Percentiles rank a stretch among this genome's conserved stretches.
Conservation (phyloP, 78 protist genomes). For the Carpediemonas membranifera region DNA sequence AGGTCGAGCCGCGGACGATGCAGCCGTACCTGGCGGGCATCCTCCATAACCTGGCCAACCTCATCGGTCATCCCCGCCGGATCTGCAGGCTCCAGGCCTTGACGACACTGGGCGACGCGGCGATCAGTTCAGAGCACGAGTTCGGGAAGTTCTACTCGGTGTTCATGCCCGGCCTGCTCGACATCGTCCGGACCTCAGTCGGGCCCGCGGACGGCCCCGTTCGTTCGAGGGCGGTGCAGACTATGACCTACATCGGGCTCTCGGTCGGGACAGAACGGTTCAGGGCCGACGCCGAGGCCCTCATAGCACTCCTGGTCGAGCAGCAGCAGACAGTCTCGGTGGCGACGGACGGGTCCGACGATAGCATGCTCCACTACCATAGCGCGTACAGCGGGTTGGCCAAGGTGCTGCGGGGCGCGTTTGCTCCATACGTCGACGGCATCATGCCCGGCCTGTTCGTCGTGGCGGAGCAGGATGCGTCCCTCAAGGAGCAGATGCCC, state of each 20-base stretch:
- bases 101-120: conserved; percentile 35
- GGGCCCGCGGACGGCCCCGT: conserved; percentile 9
- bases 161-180: conserved; percentile 56
- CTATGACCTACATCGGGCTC: conserved; percentile 65
- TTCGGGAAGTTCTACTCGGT: conserved; percentile 45
- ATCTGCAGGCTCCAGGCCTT: conserved; percentile 28
- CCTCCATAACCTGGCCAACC: not conserved
- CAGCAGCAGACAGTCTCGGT: too few species aligned
- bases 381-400: conserved; percentile 63
- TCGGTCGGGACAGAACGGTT: conserved; percentile 72
- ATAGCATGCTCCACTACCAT: conserved; percentile 66
- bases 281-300: conserved; percentile 31
- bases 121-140: conserved; percentile 12
- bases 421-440: conserved; percentile 54
- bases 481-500: too few species aligned
- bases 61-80: not conserved
- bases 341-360: conserved; percentile 37
- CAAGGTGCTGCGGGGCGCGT: conserved; percentile 53
- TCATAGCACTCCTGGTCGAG: conserved; percentile 47
- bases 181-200: conserved; percentile 14
- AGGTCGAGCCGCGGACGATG: conserved; percentile 13
- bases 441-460: conserved; percentile 56
- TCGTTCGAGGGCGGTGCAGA: conserved; percentile 75
- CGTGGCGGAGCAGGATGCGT: conserved; percentile 25
- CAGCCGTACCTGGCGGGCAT: conserved; percentile 37